Evolutionary conservation across 805 yeast species (phyloP).

Genomic region (Scheffersomyces coipomensis): DNA sequence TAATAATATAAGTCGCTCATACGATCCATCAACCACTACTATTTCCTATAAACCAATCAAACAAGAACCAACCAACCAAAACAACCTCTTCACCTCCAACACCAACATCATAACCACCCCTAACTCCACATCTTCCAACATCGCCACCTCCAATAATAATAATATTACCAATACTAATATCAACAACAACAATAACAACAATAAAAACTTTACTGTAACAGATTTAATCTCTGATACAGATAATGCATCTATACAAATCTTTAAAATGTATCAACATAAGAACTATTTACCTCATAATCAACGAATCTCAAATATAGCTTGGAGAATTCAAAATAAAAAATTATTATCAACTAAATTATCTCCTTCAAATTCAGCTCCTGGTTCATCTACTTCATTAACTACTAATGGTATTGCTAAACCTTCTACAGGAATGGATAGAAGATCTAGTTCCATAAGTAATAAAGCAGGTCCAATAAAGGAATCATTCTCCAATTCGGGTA

Average conservation of each 20-base stretch:
- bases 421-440: neutral
- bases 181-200: neutral
- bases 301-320: conserved; percentile 42
- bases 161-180: neutral
- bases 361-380: no score
- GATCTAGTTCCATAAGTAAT: neutral
- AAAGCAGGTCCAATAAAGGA: neutral
- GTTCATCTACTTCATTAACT: no score
- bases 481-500: neutral
- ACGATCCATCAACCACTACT: neutral
- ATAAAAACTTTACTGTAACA: neutral
- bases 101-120: neutral
- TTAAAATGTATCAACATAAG: conserved; percentile 42
- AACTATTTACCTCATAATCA: conserved; percentile 40
- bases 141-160: conserved; percentile 1
- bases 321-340: conserved; percentile 44
- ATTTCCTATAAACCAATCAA: neutral
- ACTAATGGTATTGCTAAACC: neutral
- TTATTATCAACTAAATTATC: conserved; percentile 4
- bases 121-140: no score
- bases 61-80: no score
- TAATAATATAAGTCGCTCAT: neutral
- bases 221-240: conserved; percentile 24
- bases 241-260: conserved; percentile 34
- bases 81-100: no score